Conservation (phyloP, 2,329 filamentous ascomycete genomes). For the Xylariaceae sp. region DNA sequence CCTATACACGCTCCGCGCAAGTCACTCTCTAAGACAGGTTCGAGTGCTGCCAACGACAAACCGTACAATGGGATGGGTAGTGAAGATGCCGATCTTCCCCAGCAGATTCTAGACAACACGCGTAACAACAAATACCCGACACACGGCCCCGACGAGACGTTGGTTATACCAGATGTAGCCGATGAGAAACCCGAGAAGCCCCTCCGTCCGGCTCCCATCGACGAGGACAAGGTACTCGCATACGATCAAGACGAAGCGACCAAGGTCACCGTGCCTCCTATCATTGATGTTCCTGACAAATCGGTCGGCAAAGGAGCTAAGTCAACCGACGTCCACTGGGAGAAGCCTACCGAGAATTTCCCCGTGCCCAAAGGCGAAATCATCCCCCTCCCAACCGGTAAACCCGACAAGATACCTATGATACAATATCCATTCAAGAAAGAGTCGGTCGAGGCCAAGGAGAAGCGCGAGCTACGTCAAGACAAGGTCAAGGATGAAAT, state of each 20-base stretch:
- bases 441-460: conserved; percentile 60
- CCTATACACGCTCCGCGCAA: conserved; percentile 10
- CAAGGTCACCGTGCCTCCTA: conserved; percentile 23
- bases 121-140: conserved; percentile 14
- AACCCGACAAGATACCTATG: conserved; percentile 66
- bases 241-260: conserved; percentile 26
- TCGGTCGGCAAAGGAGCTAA: conserved; percentile 27
- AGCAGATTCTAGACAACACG: conserved; percentile 17
- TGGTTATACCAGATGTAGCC: conserved; percentile 13
- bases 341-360: conserved; percentile 70
- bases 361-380: conserved; percentile 69
- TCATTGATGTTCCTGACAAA: conserved; percentile 31
- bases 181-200: conserved; percentile 15
- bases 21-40: conserved; percentile 7
- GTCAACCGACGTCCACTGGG: conserved; percentile 62
- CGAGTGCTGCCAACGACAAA: conserved; percentile 11
- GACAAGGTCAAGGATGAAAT: conserved; percentile 71
- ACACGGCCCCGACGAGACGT: conserved; percentile 25
- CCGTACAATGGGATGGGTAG: conserved; percentile 10
- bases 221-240: conserved; percentile 18
- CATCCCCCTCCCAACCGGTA: conserved; percentile 71
- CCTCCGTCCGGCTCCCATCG: conserved; percentile 6
- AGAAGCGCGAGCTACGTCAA: conserved; percentile 62
- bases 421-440: conserved; percentile 72
- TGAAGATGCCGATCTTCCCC: conserved; percentile 17